These are phyloP conservation scores for Onygenales sp. DNA, from an alignment of 2,329 filamentous ascomycete genomes.

Conservation along the genomic window DNA sequence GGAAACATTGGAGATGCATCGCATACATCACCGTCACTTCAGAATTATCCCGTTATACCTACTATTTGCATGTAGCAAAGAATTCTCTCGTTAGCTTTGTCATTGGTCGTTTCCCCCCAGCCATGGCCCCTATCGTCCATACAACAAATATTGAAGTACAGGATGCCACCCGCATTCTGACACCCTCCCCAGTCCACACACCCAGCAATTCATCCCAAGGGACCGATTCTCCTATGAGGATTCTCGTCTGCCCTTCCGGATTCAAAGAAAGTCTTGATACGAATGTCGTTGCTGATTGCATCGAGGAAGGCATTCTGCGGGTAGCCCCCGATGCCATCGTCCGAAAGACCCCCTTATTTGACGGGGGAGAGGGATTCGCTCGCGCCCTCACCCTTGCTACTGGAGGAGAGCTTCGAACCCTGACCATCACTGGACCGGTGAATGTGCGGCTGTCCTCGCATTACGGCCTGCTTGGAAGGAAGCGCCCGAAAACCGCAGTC, in stretches of 20 bases:
- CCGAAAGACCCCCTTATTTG: slow-evolving; percentile 42
- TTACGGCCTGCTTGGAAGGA: slow-evolving; percentile 36
- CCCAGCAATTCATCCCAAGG: background rate
- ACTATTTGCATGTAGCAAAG: too few relatives aligned
- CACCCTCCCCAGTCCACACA: background rate
- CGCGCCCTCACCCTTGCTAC: slow-evolving; percentile 37
- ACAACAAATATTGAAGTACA: background rate
- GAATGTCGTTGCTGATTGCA: slow-evolving; percentile 41
- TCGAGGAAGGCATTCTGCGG: slow-evolving; percentile 39
- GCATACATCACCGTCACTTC: too few relatives aligned
- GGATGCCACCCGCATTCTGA: background rate
- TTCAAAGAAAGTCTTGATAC: slow-evolving; percentile 47
- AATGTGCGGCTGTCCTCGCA: slow-evolving; percentile 34
- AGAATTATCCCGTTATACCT: too few relatives aligned
- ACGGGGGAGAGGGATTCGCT: slow-evolving; percentile 46
- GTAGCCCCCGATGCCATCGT: slow-evolving; percentile 35
- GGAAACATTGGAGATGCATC: too few relatives aligned
- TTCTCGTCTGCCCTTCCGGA: slow-evolving; percentile 44
- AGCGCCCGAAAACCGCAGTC: slow-evolving; percentile 33
- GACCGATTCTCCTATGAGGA: slow-evolving; percentile 11
- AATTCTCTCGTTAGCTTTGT: too few relatives aligned
- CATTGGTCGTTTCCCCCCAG: too few relatives aligned
- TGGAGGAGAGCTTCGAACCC: slow-evolving; percentile 28
- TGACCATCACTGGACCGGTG: slow-evolving; percentile 38
- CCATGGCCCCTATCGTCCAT: too few relatives aligned